Base-by-base conservation (phyloP, 257 asterid genomes). In the Solanum tacnaense region DNA sequence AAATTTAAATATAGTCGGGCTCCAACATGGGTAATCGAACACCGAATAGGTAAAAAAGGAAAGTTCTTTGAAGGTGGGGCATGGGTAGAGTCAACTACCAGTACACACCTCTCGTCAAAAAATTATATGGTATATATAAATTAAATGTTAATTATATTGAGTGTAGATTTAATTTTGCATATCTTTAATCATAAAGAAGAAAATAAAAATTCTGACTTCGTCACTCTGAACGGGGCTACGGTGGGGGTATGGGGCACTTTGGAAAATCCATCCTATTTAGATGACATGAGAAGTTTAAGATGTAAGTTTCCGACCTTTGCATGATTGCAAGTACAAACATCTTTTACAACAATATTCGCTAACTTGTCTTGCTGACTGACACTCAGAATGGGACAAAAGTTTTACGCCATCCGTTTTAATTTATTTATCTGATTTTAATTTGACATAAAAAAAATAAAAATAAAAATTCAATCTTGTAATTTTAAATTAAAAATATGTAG, bases 391-490 rank as follows among this genome's bases (percentile, higher is more conserved):
- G 39, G 36, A 79, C 65, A 79, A 39, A 27, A 27, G 6, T 44
- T 41, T 25, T 65, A 65, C 32, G 1, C 0, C 18, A 60, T 12
- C 0, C 3, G 3, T 65, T 5, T 25, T 0, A 25, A 65, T 65
- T 25, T 65, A 25, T n/a, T n/a, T 65, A 1, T 65, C 8, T 65
- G 4, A 65, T n/a, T 25, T 25, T 16, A 2, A 5, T 25, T 65
- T 65, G 1, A 5, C 1, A 65, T 10, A 11, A n/a, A n/a, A 62
- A 44, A 44, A 5, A 9, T 2, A 39, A 8, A 44, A 4, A 1
- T 44, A 41, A 60, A 41, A 41, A 3, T 2, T 15, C 20, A 49
- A 49, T 49, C 1, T 49, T 49, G 0, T 49, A 52, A 5, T 52
- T 5, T 52, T 16, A 52, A 52, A 52, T 9, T 23, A 9, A 23